A percentile compares a stretch with the other conserved stretches of the same genome.
These are phyloP conservation scores for Botrytis cinerea DNA, from an alignment of 2,329 filamentous ascomycete species.

Conservation along the genomic window DNA sequence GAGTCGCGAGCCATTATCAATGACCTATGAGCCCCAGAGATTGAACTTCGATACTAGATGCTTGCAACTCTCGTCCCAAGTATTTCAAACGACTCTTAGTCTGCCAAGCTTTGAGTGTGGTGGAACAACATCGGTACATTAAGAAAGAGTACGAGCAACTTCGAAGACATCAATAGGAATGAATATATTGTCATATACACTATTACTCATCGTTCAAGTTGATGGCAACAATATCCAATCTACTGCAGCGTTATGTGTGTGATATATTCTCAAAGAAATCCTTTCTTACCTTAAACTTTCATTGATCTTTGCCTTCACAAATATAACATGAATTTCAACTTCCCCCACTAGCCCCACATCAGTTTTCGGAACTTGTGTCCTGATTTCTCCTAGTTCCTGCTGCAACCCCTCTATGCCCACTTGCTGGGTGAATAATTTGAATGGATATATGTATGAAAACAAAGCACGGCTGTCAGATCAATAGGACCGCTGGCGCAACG, in stretches of 20 bases:
- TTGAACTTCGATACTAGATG: background rate
- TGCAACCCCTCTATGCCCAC: background rate
- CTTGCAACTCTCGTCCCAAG: background rate
- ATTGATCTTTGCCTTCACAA: background rate
- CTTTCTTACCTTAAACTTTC: background rate
- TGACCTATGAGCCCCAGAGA: background rate
- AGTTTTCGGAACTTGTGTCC: background rate
- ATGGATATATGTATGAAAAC: fast-evolving
- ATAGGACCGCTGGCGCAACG: slow-evolving; percentile 32
- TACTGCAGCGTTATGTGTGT: background rate
- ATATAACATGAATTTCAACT: background rate
- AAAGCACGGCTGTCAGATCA: fast-evolving
- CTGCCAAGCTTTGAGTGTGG: background rate
- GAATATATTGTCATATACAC: background rate
- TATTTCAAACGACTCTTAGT: background rate
- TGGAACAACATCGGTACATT: background rate
- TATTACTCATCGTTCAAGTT: background rate
- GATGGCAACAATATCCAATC: background rate
- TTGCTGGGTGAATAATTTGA: fast-evolving
- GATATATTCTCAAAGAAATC: background rate
- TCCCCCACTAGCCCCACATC: slow-evolving; percentile 14
- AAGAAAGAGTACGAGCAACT: background rate
- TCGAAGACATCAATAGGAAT: background rate
- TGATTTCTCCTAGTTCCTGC: background rate
- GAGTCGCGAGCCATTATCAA: background rate